A percentile compares a stretch with the other conserved stretches of the same genome.
phyloP scores from a whole-genome alignment of 2,329 filamentous ascomycete species.

The Didymella sp. region DNA sequence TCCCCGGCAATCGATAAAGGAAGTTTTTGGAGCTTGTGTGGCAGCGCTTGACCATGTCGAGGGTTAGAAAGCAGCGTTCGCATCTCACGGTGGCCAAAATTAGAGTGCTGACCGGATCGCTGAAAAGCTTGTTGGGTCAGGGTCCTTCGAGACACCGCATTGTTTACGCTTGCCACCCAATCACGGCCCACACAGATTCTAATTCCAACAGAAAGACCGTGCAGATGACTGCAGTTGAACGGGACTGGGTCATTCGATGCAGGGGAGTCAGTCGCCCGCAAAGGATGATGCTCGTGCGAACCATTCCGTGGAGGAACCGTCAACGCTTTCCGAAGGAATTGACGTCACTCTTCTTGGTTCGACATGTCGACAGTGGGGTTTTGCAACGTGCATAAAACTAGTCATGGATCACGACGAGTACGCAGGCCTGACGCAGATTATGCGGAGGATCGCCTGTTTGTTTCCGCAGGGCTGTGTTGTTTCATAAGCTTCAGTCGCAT shows the following conservation, averaged over 20 bases:
- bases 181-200: neutral
- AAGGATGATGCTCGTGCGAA: neutral
- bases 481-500: neutral
- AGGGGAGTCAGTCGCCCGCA: neutral
- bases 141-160: constrained; percentile 4
- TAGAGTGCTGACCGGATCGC: constrained; percentile 17
- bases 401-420: neutral
- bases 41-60: constrained; percentile 10
- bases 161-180: constrained; percentile 7
- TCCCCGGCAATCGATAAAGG: constrained; percentile 9
- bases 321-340: neutral
- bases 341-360: constrained; percentile 10
- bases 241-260: constrained; percentile 5
- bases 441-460: constrained; percentile 7
- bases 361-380: constrained; percentile 6
- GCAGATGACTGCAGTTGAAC: constrained; percentile 3
- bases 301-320: neutral
- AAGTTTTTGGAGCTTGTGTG: constrained; percentile 2
- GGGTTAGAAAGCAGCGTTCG: constrained; percentile 3
- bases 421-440: constrained; percentile 3
- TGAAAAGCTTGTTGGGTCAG: constrained; percentile 20
- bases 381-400: constrained; percentile 9
- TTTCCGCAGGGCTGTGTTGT: neutral
- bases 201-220: neutral
- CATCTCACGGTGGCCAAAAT: constrained; percentile 17